Conservation (phyloP, 106 monocot genomes). For the Dioscorea alata region DNA sequence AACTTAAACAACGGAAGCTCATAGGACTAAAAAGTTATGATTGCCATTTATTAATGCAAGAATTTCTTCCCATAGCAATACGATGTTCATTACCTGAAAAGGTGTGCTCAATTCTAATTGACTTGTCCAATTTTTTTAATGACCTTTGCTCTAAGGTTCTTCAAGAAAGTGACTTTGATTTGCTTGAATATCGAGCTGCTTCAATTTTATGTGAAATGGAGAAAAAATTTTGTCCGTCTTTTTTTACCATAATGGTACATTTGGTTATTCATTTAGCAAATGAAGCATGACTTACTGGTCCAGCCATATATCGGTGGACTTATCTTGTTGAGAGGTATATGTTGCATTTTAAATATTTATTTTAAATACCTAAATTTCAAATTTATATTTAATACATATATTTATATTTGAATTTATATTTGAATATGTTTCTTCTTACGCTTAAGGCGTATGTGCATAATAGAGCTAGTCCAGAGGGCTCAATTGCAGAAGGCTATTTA, state of each 20-base stretch:
- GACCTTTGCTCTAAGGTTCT: not conserved
- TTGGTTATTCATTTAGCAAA: conserved; percentile 4
- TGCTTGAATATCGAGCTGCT: too few relatives aligned
- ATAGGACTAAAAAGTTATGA: conserved; percentile 11
- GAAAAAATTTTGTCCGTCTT: conserved; percentile 6
- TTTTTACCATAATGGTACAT: conserved; percentile 15
- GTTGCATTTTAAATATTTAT: too few relatives aligned
- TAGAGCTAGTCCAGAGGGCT: too few relatives aligned
- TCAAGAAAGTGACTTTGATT: too few relatives aligned
- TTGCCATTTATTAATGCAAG: conserved; percentile 7
- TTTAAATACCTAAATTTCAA: too few relatives aligned
- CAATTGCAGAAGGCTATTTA: too few relatives aligned
- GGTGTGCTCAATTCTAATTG: not conserved
- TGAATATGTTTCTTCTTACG: too few relatives aligned
- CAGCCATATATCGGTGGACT: conserved; percentile 15
- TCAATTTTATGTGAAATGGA: too few relatives aligned
- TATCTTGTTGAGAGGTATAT: too few relatives aligned
- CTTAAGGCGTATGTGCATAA: too few relatives aligned
- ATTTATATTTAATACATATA: too few relatives aligned
- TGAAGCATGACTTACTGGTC: conserved; percentile 3
- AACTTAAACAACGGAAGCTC: not conserved
- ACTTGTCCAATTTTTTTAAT: conserved; percentile 11
- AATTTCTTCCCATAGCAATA: not conserved
- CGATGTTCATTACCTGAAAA: not conserved
- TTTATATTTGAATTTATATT: too few relatives aligned